Evolutionary conservation across 2,329 filamentous ascomycete genomes (phyloP).

Genomic region (Cladosporium sp.): DNA sequence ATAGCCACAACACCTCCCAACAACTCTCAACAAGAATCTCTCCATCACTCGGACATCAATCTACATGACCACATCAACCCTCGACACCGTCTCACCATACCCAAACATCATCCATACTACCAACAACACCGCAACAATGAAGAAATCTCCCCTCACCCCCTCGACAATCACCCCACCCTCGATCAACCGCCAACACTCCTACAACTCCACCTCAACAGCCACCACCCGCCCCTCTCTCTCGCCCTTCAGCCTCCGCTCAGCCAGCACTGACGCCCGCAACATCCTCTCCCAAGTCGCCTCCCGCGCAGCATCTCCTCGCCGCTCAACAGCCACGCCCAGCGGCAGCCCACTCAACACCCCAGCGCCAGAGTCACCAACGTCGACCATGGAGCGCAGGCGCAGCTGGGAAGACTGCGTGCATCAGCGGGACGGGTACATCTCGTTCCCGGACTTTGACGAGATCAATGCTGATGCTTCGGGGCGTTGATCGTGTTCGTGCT

Average conservation of each 20-base stretch:
- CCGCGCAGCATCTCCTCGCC: constrained; percentile 29
- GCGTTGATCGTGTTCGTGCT: not conserved
- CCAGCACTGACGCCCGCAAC: constrained; percentile 16
- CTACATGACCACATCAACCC: not conserved
- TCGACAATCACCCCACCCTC: constrained; percentile 33
- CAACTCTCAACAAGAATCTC: not conserved
- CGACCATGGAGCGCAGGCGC: constrained; percentile 20
- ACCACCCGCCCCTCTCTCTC: constrained; percentile 21
- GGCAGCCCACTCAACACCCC: constrained; percentile 4
- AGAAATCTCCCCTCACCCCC: constrained; percentile 32
- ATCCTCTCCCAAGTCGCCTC: constrained; percentile 30
- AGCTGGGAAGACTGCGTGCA: constrained; percentile 37
- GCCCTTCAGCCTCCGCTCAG: constrained; percentile 21
- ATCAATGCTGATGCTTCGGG: constrained; percentile 21
- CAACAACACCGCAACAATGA: constrained; percentile 21
- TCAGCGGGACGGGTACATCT: constrained; percentile 38
- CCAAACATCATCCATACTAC: not conserved
- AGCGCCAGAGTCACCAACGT: constrained; percentile 9
- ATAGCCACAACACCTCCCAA: not conserved
- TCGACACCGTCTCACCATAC: constrained; percentile 1
- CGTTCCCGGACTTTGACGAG: constrained; percentile 40
- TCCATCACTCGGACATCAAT: not conserved
- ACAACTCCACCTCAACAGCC: constrained; percentile 26
- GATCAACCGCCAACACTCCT: constrained; percentile 35
- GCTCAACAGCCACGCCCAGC: constrained; percentile 20